Conservation (phyloP, 495 filamentous ascomycete genomes). For the Xylaria grammica region DNA sequence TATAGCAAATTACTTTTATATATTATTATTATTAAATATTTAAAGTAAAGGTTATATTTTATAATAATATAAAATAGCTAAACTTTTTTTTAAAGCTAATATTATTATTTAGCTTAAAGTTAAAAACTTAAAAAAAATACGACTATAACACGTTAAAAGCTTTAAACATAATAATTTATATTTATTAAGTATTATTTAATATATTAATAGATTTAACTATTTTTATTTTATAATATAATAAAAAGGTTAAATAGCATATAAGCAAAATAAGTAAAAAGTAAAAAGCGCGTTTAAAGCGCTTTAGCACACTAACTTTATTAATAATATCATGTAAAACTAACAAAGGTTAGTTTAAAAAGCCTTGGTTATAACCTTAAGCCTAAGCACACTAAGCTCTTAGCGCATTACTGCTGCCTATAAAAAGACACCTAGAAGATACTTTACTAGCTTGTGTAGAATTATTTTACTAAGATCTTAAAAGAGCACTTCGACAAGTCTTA, state of each 20-base stretch:
- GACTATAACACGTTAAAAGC: too few species aligned
- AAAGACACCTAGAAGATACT: too few species aligned
- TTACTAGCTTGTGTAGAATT: too few species aligned
- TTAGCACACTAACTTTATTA: slow-evolving; percentile 8
- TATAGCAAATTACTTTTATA: too few species aligned
- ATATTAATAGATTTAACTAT: neutral
- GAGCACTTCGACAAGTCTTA: too few species aligned
- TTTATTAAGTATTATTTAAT: neutral
- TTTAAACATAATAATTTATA: neutral
- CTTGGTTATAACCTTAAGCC: neutral
- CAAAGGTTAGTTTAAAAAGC: neutral
- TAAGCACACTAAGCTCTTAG: neutral
- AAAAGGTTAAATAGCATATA: neutral
- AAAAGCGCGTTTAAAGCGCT: slow-evolving; percentile 1
- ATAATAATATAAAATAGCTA: too few species aligned
- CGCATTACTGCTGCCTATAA: too few species aligned
- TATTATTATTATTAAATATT: too few species aligned
- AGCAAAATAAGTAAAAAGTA: neutral
- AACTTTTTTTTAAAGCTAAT: too few species aligned
- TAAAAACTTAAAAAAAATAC: neutral
- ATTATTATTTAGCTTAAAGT: neutral
- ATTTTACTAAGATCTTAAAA: too few species aligned
- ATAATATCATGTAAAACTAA: neutral
- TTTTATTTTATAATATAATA: neutral
- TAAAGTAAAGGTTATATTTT: too few species aligned